Evolutionary conservation across 2,329 filamentous ascomycete genomes (phyloP).

Genomic region (Parafenestella ontariensis): DNA sequence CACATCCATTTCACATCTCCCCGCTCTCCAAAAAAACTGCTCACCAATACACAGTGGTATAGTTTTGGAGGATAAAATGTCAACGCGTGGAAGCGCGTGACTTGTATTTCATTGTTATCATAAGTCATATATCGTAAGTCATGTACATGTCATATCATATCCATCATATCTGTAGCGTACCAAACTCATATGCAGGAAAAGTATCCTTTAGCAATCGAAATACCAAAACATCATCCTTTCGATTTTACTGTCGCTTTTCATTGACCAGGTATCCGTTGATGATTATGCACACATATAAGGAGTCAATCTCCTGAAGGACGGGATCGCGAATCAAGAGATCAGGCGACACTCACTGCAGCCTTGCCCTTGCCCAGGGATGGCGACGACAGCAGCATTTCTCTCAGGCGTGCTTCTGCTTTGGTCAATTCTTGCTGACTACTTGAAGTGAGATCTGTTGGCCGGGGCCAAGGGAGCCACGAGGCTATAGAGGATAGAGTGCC

Average conservation of each 20-base stretch:
- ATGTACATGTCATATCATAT: conserved; percentile 14
- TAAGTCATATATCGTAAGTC: conserved; percentile 18
- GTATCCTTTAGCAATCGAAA: background rate
- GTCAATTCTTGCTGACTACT: conserved; percentile 32
- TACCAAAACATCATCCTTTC: background rate
- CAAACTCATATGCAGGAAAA: background rate
- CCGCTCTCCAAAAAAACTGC: too few relatives aligned
- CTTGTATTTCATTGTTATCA: background rate
- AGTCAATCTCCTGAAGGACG: background rate
- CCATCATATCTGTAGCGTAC: background rate
- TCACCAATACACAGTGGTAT: too few relatives aligned
- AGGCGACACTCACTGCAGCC: conserved; percentile 30
- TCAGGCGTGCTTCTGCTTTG: conserved; percentile 39
- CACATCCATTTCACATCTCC: background rate
- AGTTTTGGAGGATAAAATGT: too few relatives aligned
- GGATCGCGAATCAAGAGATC: background rate
- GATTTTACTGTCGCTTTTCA: background rate
- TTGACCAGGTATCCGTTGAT: background rate
- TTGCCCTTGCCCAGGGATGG: conserved; percentile 38
- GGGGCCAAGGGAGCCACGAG: conserved; percentile 48
- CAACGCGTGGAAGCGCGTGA: background rate
- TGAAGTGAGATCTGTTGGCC: conserved; percentile 22
- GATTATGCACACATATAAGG: background rate
- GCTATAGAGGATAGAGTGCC: conserved; percentile 40
- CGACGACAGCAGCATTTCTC: conserved; percentile 40